phyloP scores from a whole-genome alignment of 441 rosid species.

The Populus hybrid region DNA sequence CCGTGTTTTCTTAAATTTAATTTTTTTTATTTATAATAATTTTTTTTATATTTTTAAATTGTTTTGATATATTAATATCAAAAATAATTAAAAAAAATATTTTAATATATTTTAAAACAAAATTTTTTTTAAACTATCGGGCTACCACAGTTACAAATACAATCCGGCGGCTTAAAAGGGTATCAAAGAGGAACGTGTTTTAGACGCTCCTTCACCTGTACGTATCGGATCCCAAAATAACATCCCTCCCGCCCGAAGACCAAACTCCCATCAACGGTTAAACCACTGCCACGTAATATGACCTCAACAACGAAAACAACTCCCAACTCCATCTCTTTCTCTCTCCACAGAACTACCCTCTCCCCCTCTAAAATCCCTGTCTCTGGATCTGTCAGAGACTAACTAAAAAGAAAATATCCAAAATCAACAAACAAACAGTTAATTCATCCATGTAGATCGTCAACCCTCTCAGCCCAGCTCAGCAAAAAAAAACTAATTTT shows the following conservation, averaged over 20 bases:
- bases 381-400: constrained; percentile 15
- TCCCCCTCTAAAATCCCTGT: neutral
- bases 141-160: fast-evolving
- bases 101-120: too few species aligned
- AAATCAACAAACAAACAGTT: neutral
- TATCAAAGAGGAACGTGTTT: neutral
- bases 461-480: neutral
- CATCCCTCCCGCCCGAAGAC: neutral
- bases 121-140: too few species aligned
- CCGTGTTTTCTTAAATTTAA: too few species aligned
- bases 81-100: too few species aligned
- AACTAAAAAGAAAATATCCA: neutral
- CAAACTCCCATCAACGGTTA: neutral
- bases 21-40: too few species aligned
- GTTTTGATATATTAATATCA: too few species aligned
- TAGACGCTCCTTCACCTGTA: neutral
- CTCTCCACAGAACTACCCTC: neutral
- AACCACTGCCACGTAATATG: neutral
- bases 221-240: neutral
- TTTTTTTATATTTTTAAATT: too few species aligned
- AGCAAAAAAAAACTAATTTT: neutral
- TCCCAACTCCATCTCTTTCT: constrained; percentile 3
- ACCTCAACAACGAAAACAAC: constrained; percentile 11
- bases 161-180: neutral
- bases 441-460: constrained; percentile 27